Evolutionary conservation across 495 filamentous ascomycete genomes (phyloP), one percentile per base, ranked within the genome.

Genomic region (Aspergillus heteromorphus): DNA sequence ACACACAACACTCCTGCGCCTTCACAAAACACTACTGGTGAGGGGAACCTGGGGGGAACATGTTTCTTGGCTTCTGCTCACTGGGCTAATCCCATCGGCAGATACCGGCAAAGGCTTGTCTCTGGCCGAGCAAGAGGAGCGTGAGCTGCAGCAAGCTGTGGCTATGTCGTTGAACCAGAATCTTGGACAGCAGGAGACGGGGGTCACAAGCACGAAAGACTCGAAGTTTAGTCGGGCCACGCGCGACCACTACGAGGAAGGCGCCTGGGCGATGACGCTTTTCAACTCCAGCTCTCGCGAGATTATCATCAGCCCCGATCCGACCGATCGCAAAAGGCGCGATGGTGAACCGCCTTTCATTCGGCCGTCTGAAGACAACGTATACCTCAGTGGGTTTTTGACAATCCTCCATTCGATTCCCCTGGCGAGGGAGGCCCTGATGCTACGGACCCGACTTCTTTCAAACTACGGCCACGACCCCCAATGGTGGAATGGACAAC

Each of bases 401-500:
- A 90, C 87, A 10, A 91, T 95, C 41, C 74, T 89, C n/a, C 87
- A 92, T 62, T 76, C 84, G 40, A 92, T 97, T 51, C 92, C 92
- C n/a, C 71, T 85, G 36, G 85, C 84, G 13, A 80, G 91, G 45
- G 88, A 93, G 59, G 79, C 84, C 7, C 76, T 97, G 27, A 73
- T 96, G 13, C 73, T 79, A 18, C 68, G 77, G 34, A 65, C 74
- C 56, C 61, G 72, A 31, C 51, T 69, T 27, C 73, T 83, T 10
- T 69, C 73, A 4, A 79, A 85, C 49, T 95, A 93, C 57, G 87
- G 86, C 1, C 71, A 80, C 51, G 77, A 87, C 54, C 66, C 78
- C 8, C 83, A 92, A 19, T 97, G 92, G 92, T 97, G 92, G 92
- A 85, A 83, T 59, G 92, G 91, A 6, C 75, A 79, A 9, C 56